These are phyloP conservation scores for Vaccinium corymbosum DNA, from an alignment of 148 eudicot genomes.

Conservation along the genomic window DNA sequence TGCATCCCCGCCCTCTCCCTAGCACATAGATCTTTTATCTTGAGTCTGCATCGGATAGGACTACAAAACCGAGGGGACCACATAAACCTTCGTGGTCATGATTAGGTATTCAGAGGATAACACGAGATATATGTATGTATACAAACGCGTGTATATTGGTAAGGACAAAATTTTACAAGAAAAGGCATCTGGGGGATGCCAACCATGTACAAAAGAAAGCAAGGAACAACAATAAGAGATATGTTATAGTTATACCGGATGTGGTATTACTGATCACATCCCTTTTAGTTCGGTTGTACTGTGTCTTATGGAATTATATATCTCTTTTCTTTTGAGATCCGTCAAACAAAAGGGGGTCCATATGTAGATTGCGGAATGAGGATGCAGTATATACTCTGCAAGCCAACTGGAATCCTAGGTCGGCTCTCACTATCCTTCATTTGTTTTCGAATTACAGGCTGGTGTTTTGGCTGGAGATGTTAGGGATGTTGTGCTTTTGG, in stretches of 20 bases:
- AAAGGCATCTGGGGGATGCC: no score
- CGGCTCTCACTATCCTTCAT: background rate
- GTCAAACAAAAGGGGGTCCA: background rate
- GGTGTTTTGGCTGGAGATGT: constrained; percentile 51
- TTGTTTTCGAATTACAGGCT: constrained; percentile 25
- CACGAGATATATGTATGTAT: no score
- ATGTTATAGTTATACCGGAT: background rate
- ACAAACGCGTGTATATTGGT: no score
- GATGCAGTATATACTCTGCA: background rate
- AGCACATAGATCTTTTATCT: background rate
- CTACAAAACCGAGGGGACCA: no score
- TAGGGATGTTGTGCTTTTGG: constrained; percentile 47
- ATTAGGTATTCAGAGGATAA: no score
- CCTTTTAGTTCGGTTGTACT: background rate
- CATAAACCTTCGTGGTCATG: no score
- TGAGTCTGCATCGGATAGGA: background rate
- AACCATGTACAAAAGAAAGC: no score
- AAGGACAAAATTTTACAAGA: no score
- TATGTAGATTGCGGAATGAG: background rate
- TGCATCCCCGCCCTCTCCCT: background rate
- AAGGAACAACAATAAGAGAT: no score
- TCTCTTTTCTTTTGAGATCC: background rate
- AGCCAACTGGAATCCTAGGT: no score
- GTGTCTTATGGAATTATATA: background rate
- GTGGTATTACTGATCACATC: background rate